Evolutionary conservation across 768 basidiomycete species (phyloP).

Genomic region (Trametes cingulata): DNA sequence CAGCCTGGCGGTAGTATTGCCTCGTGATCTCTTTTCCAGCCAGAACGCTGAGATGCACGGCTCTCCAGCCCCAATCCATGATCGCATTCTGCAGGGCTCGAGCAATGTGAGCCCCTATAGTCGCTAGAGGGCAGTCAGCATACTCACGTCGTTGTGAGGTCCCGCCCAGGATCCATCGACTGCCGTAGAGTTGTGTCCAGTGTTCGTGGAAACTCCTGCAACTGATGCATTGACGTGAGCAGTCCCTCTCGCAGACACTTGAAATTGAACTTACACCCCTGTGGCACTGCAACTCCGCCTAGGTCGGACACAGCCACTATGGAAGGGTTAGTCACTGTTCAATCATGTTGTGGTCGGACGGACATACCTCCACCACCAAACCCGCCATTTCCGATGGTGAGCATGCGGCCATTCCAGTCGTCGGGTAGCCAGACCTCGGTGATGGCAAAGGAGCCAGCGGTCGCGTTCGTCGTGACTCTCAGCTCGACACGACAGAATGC

Average conservation of each 20-base stretch:
- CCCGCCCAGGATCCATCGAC: constrained; percentile 16
- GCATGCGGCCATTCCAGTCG: constrained; percentile 30
- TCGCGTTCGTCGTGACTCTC: constrained; percentile 23
- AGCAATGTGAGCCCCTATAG: background rate
- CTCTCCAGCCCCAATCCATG: constrained; percentile 28
- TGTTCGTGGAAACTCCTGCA: constrained; percentile 24
- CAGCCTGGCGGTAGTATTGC: constrained; percentile 23
- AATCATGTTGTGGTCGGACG: too few relatives aligned
- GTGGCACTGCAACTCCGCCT: constrained; percentile 14
- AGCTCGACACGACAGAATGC: constrained; percentile 29
- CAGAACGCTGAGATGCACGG: constrained; percentile 26
- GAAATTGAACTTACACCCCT: constrained; percentile 14
- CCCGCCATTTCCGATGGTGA: constrained; percentile 30
- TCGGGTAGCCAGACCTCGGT: constrained; percentile 34
- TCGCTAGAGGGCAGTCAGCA: too few relatives aligned
- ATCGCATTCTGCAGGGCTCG: constrained; percentile 20
- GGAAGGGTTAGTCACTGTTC: too few relatives aligned
- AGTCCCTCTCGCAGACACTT: background rate
- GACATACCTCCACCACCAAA: constrained; percentile 25
- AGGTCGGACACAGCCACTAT: constrained; percentile 20
- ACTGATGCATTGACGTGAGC: background rate
- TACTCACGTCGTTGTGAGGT: constrained; percentile 20
- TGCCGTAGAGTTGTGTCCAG: constrained; percentile 11
- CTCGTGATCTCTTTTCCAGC: constrained; percentile 28
- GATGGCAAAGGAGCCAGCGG: constrained; percentile 19